Percentiles rank a stretch among this genome's conserved stretches.
Evolutionary conservation across 768 basidiomycete genomes (phyloP).

Genomic region (Mrakia frigida): DNA sequence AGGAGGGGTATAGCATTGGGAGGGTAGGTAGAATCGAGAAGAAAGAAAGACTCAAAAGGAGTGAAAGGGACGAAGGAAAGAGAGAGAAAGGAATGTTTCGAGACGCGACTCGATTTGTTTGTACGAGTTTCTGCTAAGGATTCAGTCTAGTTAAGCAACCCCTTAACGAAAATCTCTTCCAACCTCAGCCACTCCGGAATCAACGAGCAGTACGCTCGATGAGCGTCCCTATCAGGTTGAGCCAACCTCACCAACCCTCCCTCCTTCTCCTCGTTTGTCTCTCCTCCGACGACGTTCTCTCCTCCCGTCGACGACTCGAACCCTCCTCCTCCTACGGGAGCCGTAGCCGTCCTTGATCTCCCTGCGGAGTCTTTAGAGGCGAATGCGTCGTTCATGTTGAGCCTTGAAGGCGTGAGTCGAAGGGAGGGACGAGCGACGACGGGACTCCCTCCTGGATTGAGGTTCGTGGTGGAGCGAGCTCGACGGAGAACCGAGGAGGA

Average conservation of each 20-base stretch:
- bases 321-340: slow-evolving; percentile 39
- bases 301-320: slow-evolving; percentile 54
- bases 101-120: no score
- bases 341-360: slow-evolving; percentile 33
- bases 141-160: slow-evolving; percentile 19
- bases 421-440: no score
- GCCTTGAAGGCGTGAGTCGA: no score
- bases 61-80: no score
- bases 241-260: slow-evolving; percentile 75
- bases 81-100: no score
- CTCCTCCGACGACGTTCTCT: slow-evolving; percentile 52
- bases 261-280: slow-evolving; percentile 62
- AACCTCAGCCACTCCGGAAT: slow-evolving; percentile 76
- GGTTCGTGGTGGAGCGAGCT: background rate
- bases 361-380: slow-evolving; percentile 31
- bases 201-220: slow-evolving; percentile 77
- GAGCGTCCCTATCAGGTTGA: slow-evolving; percentile 75
- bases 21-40: no score
- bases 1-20: no score
- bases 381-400: no score
- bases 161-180: slow-evolving; percentile 71
- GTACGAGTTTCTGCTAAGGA: no score
- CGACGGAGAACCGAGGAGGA: background rate
- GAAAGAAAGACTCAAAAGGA: no score
- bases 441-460: background rate